Evolutionary conservation across 2,329 filamentous ascomycete genomes (phyloP), one percentile per base, ranked within the genome.

Genomic region (Diaporthe capsici): DNA sequence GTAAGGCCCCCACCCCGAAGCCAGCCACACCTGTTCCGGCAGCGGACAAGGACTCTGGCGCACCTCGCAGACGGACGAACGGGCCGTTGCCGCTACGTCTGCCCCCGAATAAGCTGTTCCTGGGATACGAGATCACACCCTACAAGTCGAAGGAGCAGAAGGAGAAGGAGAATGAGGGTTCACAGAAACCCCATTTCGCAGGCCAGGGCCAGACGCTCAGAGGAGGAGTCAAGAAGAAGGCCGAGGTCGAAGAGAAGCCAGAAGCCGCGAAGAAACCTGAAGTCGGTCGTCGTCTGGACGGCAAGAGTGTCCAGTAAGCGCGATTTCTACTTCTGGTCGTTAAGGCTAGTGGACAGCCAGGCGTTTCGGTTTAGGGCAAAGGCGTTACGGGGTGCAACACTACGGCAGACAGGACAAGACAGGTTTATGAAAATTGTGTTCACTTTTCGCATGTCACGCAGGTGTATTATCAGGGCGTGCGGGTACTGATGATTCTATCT

Each of bases 121-220:
- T 99, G 78, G 97, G 97, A 4, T 99, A 98, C 81, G 94, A 98
- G 81, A 90, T 98, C 82, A 98, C 94, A 84, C 96, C 96, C 0
- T 88, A 97, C 57, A 96, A 95, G 87, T 94, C 94, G 12, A 92
- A 93, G 75, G 93, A 91, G 49, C 92, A 95, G 75, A 92, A 92
- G 82, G 90, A 92, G 71, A 88, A 92, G 76, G 92, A 93, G 76
- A 89, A 91, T 51, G 90, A 92, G 77, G 88, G 91, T n/a, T 88
- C 90, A 5, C 88, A 89, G 76, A 91, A 92, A 78, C 93, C 93
- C n/a, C 92, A 92, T 79, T 98, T 98, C 84, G 91, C 93, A 6
- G 96, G 96, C 0, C 91, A 94, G 78, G 96, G 96, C 0, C 94
- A 98, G 84, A 97, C 94, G 7, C 85, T 98, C 51, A 88, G 91